These are phyloP conservation scores for Xylaria arbuscula DNA, from an alignment of 2,329 filamentous ascomycete genomes.

Conservation along the genomic window DNA sequence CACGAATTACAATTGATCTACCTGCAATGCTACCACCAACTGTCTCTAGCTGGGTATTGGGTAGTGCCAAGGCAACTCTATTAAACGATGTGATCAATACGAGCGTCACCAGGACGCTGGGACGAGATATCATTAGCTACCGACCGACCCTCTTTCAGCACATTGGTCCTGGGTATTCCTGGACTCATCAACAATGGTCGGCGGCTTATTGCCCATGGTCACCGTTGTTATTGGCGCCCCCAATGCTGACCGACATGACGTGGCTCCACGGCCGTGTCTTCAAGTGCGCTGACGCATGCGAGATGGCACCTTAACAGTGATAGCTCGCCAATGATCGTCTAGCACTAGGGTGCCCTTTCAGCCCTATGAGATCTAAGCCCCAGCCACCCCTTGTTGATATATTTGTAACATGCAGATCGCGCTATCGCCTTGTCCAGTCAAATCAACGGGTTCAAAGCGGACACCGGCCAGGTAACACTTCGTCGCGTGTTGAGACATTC, in stretches of 20 bases:
- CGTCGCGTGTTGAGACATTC: conserved; percentile 13
- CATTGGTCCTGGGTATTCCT: conserved; percentile 18
- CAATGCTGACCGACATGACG: conserved; percentile 33
- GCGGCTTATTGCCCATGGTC: conserved; percentile 7
- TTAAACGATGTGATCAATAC: conserved; percentile 26
- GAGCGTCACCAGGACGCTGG: conserved; percentile 29
- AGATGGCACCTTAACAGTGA: conserved; percentile 27
- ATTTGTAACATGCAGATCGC: conserved; percentile 36
- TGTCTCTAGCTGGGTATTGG: conserved; percentile 11
- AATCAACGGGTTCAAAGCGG: not conserved
- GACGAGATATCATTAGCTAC: conserved; percentile 29
- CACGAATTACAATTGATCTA: conserved; percentile 26
- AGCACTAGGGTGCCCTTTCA: conserved; percentile 35
- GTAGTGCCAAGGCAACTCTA: conserved; percentile 31
- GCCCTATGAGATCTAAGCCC: conserved; percentile 41
- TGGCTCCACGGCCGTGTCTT: conserved; percentile 35
- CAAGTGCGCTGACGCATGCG: conserved; percentile 34
- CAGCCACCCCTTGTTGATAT: conserved; percentile 31
- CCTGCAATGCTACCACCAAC: conserved; percentile 26
- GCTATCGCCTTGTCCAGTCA: conserved; percentile 26
- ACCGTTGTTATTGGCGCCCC: conserved; percentile 27
- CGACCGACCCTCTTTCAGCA: conserved; percentile 16
- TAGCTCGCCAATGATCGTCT: conserved; percentile 34
- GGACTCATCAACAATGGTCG: conserved; percentile 17
- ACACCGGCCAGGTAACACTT: not conserved